A percentile compares a stretch with the other conserved stretches of the same genome.
Conservation (phyloP, 352 stramenopile genomes). For the Phytophthora hibernalis region DNA sequence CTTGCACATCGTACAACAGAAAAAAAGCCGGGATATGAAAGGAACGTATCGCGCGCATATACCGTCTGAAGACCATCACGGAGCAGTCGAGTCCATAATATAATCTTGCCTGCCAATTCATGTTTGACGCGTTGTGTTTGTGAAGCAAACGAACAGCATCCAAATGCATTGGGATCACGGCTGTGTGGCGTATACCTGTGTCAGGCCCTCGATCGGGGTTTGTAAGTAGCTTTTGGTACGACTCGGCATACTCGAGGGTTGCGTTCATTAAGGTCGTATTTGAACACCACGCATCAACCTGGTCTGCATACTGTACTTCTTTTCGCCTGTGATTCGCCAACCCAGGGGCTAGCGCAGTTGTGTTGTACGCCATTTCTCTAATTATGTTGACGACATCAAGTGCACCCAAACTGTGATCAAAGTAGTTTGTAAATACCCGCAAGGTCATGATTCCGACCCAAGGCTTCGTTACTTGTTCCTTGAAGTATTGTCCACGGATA, state of each 20-base stretch:
- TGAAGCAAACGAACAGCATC: conserved; percentile 51
- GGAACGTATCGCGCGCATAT: conserved; percentile 37
- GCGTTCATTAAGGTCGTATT: conserved; percentile 39
- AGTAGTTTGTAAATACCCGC: conserved; percentile 47
- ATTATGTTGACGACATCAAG: conserved; percentile 36
- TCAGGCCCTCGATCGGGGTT: conserved; percentile 15
- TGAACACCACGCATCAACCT: conserved; percentile 50
- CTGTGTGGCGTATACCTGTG: conserved; percentile 43
- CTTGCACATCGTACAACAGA: conserved; percentile 56
- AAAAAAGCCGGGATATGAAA: conserved; percentile 40
- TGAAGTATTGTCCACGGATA: conserved; percentile 41
- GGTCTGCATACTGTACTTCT: conserved; percentile 43
- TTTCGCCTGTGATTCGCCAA: conserved; percentile 43
- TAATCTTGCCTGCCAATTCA: conserved; percentile 22
- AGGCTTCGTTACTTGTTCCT: conserved; percentile 25
- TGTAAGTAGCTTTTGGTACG: conserved; percentile 35
- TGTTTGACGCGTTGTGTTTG: conserved; percentile 2
- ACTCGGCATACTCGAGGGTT: conserved; percentile 44
- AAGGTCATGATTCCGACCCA: conserved; percentile 24
- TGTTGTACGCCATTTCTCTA: conserved; percentile 60
- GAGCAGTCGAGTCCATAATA: conserved; percentile 36
- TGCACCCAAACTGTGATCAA: conserved; percentile 23
- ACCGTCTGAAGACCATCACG: conserved; percentile 29
- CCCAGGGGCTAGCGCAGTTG: conserved; percentile 48
- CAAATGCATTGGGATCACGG: conserved; percentile 43